Evolutionary conservation across 2,329 filamentous ascomycete genomes (phyloP), one percentile per base, ranked within the genome.

Genomic region (Talaromyces marneffei): DNA sequence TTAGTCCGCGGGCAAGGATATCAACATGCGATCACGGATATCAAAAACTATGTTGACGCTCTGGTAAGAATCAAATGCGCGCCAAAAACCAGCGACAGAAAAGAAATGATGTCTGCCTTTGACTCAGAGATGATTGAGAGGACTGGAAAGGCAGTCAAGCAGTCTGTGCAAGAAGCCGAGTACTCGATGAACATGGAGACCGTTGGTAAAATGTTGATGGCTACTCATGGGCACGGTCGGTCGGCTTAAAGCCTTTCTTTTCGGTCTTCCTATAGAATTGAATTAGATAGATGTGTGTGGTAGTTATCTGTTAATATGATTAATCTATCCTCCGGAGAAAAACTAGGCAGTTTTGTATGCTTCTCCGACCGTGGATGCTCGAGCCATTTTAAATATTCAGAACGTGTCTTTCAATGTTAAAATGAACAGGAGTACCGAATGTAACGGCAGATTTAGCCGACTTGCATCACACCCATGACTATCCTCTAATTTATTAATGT

Each of bases 131-230:
- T 61, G 59, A 61, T 57, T 25, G 59, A 61, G 25, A 29, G 59
- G n/a, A 61, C 59, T 5, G 39, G 52, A 2, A 57, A 57, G 25
- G 59, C 59, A 14, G 59, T 61, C 23, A 61, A 57, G 33, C 59
- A 61, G 33, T 57, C 59, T 42, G 33, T 61, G 10, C 59, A 61
- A n/a, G 53, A 61, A 31, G 59, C 59, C 16, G 59, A 61, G 16
- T 52, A 40, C 7, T 56, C 52, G 16, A 61, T 61, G 59, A 61
- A 57, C 12, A 27, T 57, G 8, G 59, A 61, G 39, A 61, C 59
- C 10, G 59, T 57, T 7, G 31, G 53, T 6, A 61, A 57, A 33
- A 61, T 61, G 59, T 27, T 61, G 14, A 61, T 61, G 53, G 59
- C 53, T 9, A 46, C 29, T 20, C 31, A 61, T 31, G 59, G 59